phyloP scores from a whole-genome alignment of 2,329 filamentous ascomycete species.

The Davidsoniella neocaledoniae region DNA sequence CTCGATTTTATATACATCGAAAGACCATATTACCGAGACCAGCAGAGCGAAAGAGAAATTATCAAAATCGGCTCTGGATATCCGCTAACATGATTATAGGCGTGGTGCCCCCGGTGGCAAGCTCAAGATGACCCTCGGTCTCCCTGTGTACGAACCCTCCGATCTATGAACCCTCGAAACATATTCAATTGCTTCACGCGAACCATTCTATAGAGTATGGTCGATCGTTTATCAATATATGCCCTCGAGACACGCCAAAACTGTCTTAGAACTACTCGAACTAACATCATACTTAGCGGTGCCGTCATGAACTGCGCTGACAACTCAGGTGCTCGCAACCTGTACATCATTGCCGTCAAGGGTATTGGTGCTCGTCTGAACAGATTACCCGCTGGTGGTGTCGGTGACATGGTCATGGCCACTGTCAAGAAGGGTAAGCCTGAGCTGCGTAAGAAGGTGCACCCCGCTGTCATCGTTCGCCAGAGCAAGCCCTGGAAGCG shows the following conservation, averaged over 20 bases:
- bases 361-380: slow-evolving; percentile 95
- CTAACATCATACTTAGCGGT: slow-evolving; percentile 41
- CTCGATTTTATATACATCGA: background rate
- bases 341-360: slow-evolving; percentile 99
- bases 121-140: slow-evolving; percentile 99
- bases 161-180: background rate
- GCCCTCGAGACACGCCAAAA: slow-evolving; percentile 10
- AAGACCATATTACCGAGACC: background rate
- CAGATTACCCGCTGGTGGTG: slow-evolving; percentile 90
- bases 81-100: slow-evolving; percentile 28
- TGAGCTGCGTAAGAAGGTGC: slow-evolving; percentile 99
- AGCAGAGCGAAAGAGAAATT: background rate
- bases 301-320: slow-evolving; percentile 99
- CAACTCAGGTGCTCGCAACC: slow-evolving; percentile 96
- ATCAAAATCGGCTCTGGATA: slow-evolving; percentile 3
- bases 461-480: slow-evolving; percentile 96
- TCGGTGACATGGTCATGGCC: slow-evolving; percentile 99
- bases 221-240: slow-evolving; percentile 10
- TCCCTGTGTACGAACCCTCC: slow-evolving; percentile 67
- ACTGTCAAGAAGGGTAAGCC: slow-evolving; percentile 99
- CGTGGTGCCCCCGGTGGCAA: slow-evolving; percentile 97
- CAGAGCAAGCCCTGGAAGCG: slow-evolving; percentile 99
- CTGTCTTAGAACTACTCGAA: background rate
- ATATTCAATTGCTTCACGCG: background rate
- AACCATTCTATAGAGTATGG: slow-evolving; percentile 7